phyloP scores from a whole-genome alignment of 768 basidiomycete genomes.

The Xanthoconium stramineum region DNA sequence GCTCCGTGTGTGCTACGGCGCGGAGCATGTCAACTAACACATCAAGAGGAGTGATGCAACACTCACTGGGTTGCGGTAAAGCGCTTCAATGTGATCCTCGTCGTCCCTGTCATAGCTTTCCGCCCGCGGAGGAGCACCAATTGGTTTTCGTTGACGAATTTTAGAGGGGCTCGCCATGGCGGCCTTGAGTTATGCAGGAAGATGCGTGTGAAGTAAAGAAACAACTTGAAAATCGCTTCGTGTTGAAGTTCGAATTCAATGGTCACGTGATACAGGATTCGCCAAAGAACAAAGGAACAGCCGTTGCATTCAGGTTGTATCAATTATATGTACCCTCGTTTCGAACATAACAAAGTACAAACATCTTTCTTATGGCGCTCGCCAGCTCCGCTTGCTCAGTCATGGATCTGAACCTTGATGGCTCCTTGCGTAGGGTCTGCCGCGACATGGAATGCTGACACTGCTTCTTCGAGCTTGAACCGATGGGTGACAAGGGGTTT shows the following conservation, averaged over 20 bases:
- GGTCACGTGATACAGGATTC: constrained; percentile 21
- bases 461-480: constrained; percentile 68
- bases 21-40: constrained; percentile 9
- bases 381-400: constrained; percentile 29
- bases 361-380: neutral
- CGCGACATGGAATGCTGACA: constrained; percentile 75
- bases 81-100: constrained; percentile 49
- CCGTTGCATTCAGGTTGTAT: too few species aligned
- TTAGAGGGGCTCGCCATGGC: constrained; percentile 33
- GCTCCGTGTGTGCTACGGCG: constrained; percentile 54
- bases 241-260: constrained; percentile 1
- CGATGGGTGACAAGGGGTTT: constrained; percentile 80
- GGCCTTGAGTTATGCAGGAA: constrained; percentile 6
- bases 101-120: constrained; percentile 38
- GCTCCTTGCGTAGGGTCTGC: constrained; percentile 65
- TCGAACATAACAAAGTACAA: neutral
- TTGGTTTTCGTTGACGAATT: constrained; percentile 30
- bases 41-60: neutral
- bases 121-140: constrained; percentile 12
- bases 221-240: neutral
- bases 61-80: constrained; percentile 50
- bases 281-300: too few species aligned
- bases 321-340: neutral
- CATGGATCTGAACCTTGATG: constrained; percentile 66
- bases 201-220: constrained; percentile 4